phyloP scores from a whole-genome alignment of 306 rosid species.

The Quercus robur region DNA sequence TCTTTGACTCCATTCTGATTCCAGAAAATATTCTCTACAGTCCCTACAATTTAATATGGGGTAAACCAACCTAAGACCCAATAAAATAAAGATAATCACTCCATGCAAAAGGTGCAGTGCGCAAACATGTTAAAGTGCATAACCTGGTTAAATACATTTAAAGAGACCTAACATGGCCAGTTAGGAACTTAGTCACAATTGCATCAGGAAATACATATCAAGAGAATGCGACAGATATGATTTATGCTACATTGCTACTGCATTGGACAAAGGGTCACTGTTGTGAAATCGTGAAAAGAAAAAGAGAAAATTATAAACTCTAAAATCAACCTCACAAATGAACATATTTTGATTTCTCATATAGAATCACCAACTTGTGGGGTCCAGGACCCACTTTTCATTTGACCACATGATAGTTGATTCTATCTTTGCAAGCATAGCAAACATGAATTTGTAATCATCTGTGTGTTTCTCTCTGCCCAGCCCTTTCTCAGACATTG shows the following conservation, averaged over 20 bases:
- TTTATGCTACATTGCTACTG: background rate
- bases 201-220: constrained; percentile 17
- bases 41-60: constrained; percentile 32
- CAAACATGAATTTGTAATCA: constrained; percentile 53
- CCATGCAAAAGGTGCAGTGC: constrained; percentile 33
- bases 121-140: constrained; percentile 30
- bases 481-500: constrained; percentile 23
- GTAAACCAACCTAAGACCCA: constrained; percentile 18
- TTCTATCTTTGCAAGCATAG: constrained; percentile 36
- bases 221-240: constrained; percentile 11
- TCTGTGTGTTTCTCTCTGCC: constrained; percentile 57
- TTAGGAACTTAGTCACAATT: background rate
- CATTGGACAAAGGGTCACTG: constrained; percentile 16
- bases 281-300: constrained; percentile 11
- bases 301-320: background rate
- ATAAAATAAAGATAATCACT: constrained; percentile 23
- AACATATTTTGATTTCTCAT: constrained; percentile 18
- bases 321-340: constrained; percentile 33
- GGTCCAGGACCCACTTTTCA: constrained; percentile 47
- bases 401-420: constrained; percentile 53
- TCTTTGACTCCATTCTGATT: constrained; percentile 25
- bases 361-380: constrained; percentile 9
- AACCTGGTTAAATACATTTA: constrained; percentile 11
- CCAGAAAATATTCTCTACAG: constrained; percentile 18
- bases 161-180: background rate